Evolutionary conservation across 1,139 yeast species (phyloP).

Genomic region (Magnusiomyces paraingens): DNA sequence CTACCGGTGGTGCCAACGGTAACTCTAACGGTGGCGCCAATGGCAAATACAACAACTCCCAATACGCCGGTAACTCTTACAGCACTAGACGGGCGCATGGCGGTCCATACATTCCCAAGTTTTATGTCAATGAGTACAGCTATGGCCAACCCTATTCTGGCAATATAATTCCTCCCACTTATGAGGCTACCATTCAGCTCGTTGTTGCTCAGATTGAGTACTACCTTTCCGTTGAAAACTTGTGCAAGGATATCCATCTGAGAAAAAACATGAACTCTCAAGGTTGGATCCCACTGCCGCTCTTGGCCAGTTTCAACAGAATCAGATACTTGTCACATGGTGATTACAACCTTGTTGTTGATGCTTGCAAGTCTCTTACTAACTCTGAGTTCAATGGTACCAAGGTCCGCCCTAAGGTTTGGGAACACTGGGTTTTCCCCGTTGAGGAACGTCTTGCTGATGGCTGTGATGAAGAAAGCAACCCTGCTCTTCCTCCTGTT

Average conservation of each 20-base stretch:
- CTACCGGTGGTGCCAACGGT: constrained; percentile 5
- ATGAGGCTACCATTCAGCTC: constrained; percentile 28
- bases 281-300: constrained; percentile 62
- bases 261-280: constrained; percentile 72
- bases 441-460: constrained; percentile 41
- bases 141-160: constrained; percentile 1
- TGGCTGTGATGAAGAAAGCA: constrained; percentile 28
- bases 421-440: constrained; percentile 48
- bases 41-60: constrained; percentile 13
- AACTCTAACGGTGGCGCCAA: constrained; percentile 6
- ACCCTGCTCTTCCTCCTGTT: constrained; percentile 14
- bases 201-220: constrained; percentile 63
- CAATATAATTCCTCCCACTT: constrained; percentile 3
- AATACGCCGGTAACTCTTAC: constrained; percentile 11
- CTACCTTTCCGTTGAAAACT: constrained; percentile 81
- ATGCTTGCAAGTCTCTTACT: constrained; percentile 41
- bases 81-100: constrained; percentile 8
- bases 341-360: constrained; percentile 41
- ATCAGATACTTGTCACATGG: constrained; percentile 54
- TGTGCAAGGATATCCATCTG: constrained; percentile 71
- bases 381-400: constrained; percentile 42
- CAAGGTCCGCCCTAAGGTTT: constrained; percentile 43
- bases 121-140: constrained; percentile 4
- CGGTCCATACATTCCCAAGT: constrained; percentile 10
- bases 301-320: constrained; percentile 67